A percentile compares a stretch with the other conserved stretches of the same genome.
Conservation (phyloP, 1,139 yeast species). For the Protomyces pachydermus region DNA sequence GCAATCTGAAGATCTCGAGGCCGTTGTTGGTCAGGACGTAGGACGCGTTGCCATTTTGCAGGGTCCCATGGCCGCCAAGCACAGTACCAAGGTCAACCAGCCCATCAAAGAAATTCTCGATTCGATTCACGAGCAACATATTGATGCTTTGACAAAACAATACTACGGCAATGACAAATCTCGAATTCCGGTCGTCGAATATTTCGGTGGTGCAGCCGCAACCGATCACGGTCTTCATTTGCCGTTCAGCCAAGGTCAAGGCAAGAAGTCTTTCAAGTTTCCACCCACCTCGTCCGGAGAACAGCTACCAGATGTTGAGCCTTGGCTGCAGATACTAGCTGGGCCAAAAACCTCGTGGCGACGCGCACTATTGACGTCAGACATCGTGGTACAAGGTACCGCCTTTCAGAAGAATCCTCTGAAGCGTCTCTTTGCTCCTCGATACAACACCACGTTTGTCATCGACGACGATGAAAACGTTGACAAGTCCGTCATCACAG, state of each 20-base stretch:
- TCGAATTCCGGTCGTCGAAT: slow-evolving; percentile 79
- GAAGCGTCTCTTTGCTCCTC: slow-evolving; percentile 73
- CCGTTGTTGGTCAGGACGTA: slow-evolving; percentile 93
- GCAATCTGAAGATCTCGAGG: slow-evolving; percentile 97
- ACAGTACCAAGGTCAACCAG: slow-evolving; percentile 77
- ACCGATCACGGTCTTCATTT: slow-evolving; percentile 38
- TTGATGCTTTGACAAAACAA: slow-evolving; percentile 61
- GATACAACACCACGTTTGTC: slow-evolving; percentile 59
- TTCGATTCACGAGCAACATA: slow-evolving; percentile 84
- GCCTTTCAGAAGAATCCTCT: slow-evolving; percentile 75
- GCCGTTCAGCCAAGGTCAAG: slow-evolving; percentile 35
- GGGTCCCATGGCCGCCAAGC: slow-evolving; percentile 98
- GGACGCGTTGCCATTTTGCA: slow-evolving; percentile 97
- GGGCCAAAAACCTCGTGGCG: slow-evolving; percentile 82
- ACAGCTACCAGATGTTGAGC: slow-evolving; percentile 41
- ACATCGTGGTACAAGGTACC: slow-evolving; percentile 77
- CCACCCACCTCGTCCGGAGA: slow-evolving; percentile 46
- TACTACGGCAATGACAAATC: slow-evolving; percentile 65
- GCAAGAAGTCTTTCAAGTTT: slow-evolving; percentile 48
- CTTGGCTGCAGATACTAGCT: slow-evolving; percentile 78
- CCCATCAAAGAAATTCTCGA: slow-evolving; percentile 90
- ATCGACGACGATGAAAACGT: slow-evolving; percentile 49
- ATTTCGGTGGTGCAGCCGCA: slow-evolving; percentile 64
- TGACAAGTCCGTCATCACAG: slow-evolving; percentile 54
- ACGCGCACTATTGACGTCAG: slow-evolving; percentile 76